Evolutionary conservation across 805 yeast species (phyloP).

Genomic region (Yamadazyma phyllophila): DNA sequence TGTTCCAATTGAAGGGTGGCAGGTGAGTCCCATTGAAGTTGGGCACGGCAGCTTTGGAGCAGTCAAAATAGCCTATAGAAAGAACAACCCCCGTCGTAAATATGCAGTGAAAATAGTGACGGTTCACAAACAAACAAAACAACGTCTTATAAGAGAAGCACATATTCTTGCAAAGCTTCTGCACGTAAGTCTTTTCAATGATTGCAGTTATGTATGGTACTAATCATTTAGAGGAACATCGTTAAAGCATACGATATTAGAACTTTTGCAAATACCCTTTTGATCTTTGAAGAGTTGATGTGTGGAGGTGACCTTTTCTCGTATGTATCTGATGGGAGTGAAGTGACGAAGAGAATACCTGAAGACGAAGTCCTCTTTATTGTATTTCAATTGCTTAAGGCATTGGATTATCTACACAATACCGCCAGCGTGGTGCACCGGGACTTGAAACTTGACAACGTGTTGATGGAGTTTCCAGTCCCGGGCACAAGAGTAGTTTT

Average conservation of each 20-base stretch:
- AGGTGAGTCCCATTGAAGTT: constrained; percentile 36
- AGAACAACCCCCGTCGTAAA: constrained; percentile 14
- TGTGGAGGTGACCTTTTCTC: constrained; percentile 62
- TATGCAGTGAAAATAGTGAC: constrained; percentile 51
- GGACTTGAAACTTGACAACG: constrained; percentile 65
- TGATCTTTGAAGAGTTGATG: constrained; percentile 48
- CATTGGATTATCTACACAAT: constrained; percentile 53
- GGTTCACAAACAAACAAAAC: not conserved
- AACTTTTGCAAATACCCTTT: constrained; percentile 26
- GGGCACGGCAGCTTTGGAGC: constrained; percentile 62
- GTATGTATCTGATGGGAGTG: constrained; percentile 43
- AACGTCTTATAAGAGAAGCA: constrained; percentile 33
- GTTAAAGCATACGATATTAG: constrained; percentile 41
- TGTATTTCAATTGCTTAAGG: constrained; percentile 54
- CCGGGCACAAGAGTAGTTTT: constrained; percentile 53
- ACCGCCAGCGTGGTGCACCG: constrained; percentile 55
- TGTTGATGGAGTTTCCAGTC: constrained; percentile 52
- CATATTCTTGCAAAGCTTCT: constrained; percentile 34
- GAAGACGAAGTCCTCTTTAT: constrained; percentile 57
- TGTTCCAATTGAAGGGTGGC: constrained; percentile 33
- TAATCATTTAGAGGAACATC: constrained; percentile 41
- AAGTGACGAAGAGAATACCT: constrained; percentile 37
- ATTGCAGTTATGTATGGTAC: not conserved
- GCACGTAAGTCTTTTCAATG: constrained; percentile 22
- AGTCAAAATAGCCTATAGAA: constrained; percentile 37